Evolutionary conservation across 371 early-diverging fungal species (phyloP), one percentile per base, ranked within the genome.

Genomic region (Phascolomyces articulosus): DNA sequence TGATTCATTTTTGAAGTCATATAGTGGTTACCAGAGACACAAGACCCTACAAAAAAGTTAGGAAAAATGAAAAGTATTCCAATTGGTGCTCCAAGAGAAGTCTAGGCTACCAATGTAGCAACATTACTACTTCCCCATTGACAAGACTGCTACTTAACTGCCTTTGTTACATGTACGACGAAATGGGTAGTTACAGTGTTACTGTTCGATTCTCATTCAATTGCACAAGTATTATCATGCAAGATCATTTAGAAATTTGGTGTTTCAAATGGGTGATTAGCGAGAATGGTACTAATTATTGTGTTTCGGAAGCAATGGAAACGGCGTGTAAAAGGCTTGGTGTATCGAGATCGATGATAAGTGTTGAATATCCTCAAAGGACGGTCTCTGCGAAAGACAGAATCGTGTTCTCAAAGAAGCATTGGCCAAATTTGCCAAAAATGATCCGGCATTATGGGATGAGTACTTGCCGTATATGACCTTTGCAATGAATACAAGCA

Each of bases 91-190:
- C 31, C 56, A 11, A 11, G 56, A 11, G 67, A 75, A n/a, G 55
- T 67, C 15, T 75, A 67, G 70, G 70, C 68, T 7, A 56, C 60
- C 0, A 64, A 71, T 55, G 57, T 69, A 10, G 75, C 75, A 7
- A 28, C n/a, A n/a, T n/a, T n/a, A n/a, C n/a, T 62, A 3, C 23
- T 74, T 13, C 67, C 15, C 4, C 6, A 7, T 24, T 20, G 68
- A 64, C 9, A 69, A 70, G 31, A 68, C 34, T 13, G 44, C 0
- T 75, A 68, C 18, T 9, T 75, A 2, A 15, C 69, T 24, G 68
- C 69, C 0, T 31, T 71, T 8, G 59, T 58, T 41, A 66, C 69
- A 31, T 67, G 71, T 40, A 38, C 69, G 0, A 64, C 65, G 2
- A 67, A 67, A 38, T 73, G 66, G 66, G 40, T 41, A 2, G 34